A percentile compares a stretch with the other conserved stretches of the same genome.
These are phyloP conservation scores for Kingdonia uniflora DNA, from an alignment of 164 flowering plant species.

Conservation along the genomic window DNA sequence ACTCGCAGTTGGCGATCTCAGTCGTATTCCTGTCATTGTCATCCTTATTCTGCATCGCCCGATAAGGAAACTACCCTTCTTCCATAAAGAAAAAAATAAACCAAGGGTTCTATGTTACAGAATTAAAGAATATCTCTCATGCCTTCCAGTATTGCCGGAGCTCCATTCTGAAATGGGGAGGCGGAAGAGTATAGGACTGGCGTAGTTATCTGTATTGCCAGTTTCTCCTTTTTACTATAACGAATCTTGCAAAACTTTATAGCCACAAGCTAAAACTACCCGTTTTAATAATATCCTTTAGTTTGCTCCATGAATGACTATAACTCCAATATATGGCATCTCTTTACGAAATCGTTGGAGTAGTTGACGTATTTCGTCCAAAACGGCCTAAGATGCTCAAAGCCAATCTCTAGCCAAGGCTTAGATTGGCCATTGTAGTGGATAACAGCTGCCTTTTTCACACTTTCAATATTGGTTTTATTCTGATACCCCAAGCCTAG, in stretches of 20 bases:
- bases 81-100: constrained; percentile 10
- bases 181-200: constrained; percentile 6
- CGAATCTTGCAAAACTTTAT: constrained; percentile 8
- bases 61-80: constrained; percentile 12
- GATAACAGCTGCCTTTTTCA: constrained; percentile 81
- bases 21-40: constrained; percentile 8
- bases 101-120: constrained; percentile 22
- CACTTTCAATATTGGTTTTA: constrained; percentile 52
- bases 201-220: constrained; percentile 5
- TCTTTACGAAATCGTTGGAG: constrained; percentile 79
- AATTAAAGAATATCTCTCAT: constrained; percentile 17
- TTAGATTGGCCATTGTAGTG: constrained; percentile 97
- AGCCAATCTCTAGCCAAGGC: constrained; percentile 94
- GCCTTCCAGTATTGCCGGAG: constrained; percentile 13
- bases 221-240: constrained; percentile 9
- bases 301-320: constrained; percentile 14
- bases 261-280: constrained; percentile 12
- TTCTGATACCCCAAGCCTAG: constrained; percentile 94
- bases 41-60: constrained; percentile 7
- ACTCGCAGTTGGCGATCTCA: constrained; percentile 3
- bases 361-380: constrained; percentile 93
- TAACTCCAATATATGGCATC: constrained; percentile 83
- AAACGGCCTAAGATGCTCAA: constrained; percentile 83
- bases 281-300: constrained; percentile 8
- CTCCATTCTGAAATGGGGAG: constrained; percentile 7